Conservation (phyloP, 2,329 filamentous ascomycete genomes). For the Penicillium sp. region DNA sequence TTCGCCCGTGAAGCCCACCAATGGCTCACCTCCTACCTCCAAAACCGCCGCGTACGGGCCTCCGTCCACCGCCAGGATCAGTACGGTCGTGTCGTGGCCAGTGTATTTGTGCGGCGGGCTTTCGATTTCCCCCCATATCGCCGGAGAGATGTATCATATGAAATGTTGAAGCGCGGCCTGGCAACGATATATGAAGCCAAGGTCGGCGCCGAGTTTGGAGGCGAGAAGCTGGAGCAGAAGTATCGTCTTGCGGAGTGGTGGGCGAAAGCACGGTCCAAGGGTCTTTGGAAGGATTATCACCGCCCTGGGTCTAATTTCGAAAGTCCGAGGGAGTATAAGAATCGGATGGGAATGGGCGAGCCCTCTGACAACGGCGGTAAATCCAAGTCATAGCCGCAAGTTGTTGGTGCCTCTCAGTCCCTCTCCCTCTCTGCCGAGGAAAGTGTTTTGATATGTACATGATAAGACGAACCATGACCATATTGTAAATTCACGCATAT, state of each 20-base stretch:
- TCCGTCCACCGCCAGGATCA: constrained; percentile 86
- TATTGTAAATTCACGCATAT: constrained; percentile 17
- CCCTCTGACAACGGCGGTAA: constrained; percentile 42
- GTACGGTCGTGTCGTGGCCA: constrained; percentile 88
- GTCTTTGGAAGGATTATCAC: constrained; percentile 72
- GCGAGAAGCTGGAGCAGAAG: constrained; percentile 59
- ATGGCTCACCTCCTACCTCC: constrained; percentile 78
- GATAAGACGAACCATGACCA: constrained; percentile 21
- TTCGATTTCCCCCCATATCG: constrained; percentile 55
- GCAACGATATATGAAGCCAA: constrained; percentile 96
- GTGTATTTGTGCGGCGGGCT: constrained; percentile 72
- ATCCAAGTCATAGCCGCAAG: constrained; percentile 15
- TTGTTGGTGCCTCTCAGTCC: background rate
- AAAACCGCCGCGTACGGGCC: constrained; percentile 76
- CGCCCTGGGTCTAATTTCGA: constrained; percentile 67
- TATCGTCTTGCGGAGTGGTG: constrained; percentile 56
- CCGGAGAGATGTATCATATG: constrained; percentile 80
- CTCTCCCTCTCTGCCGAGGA: background rate
- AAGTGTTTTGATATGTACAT: constrained; percentile 13
- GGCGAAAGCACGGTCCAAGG: constrained; percentile 69
- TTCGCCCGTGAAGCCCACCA: constrained; percentile 78
- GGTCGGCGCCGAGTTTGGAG: constrained; percentile 85
- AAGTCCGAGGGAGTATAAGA: constrained; percentile 89
- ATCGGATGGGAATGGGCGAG: constrained; percentile 55
- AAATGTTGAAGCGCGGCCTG: constrained; percentile 84